Base-by-base conservation (phyloP, 768 basidiomycete genomes). In the Lactifluus subvellereus region DNA sequence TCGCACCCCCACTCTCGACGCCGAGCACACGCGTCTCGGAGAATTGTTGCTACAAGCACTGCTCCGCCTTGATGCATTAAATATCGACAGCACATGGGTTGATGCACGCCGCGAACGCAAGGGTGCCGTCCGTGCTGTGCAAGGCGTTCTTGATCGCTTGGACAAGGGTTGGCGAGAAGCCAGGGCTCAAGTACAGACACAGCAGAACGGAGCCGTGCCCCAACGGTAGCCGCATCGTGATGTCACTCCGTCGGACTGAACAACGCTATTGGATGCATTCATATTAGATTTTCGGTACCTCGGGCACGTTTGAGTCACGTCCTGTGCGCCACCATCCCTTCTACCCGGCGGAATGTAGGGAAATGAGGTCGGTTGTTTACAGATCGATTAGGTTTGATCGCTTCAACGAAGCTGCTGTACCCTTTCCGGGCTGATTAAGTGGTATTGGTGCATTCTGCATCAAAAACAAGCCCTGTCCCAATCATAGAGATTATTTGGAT, bases 41-140 rank as follows among this genome's bases (percentile, higher is more conserved):
- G 96, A 98, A 74, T 74, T 91, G 60, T 80, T 98, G 30, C 79
- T 97, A 30, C 94, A 97, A 72, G 81, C 85, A n/a, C 78, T 98
- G 32, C 80, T 98, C 20, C 84, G 90, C 54, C 77, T 98, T 38
- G 96, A 98, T 69, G 89, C 88, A 54, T 79, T 97, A 69, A 75
- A 78, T 45, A 79, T 92, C 20, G 88, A 91, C 50, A 77, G 78
- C 42, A 81, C 84, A 54, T 97, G 93, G 89, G 80, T 82, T 9
- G 79, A 85, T 5, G 94, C 94, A 14, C 81, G 95, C 69, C 78
- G 77, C 67, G 84, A 89, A 72, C 79, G 95, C 65, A 97, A 96
- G 75, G 84, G 81, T 37, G 95, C 91, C 1, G 94, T 98, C 54
- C 86, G 81, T 66, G 85, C 87, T 69, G 88, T 97, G 16, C 95